Evolutionary conservation across 495 filamentous ascomycete genomes (phyloP).

Genomic region (Aspergillus homomorphus): DNA sequence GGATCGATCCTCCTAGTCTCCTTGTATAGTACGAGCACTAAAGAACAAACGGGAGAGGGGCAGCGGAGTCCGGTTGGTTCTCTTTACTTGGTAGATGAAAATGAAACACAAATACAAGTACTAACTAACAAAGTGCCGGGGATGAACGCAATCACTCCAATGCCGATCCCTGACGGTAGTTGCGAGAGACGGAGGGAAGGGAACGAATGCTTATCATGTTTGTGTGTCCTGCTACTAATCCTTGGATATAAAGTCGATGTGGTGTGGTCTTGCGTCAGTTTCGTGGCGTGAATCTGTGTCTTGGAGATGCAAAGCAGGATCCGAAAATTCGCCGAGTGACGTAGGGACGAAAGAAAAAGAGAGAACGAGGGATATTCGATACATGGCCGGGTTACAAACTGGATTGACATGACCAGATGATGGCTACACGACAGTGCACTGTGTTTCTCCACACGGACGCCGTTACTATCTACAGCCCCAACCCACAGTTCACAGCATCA

Average conservation of each 20-base stretch:
- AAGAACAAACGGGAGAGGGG: too few relatives aligned
- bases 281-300: neutral
- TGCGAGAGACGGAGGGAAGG: neutral
- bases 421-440: too few relatives aligned
- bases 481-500: neutral
- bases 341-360: neutral
- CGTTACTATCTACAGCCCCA: neutral
- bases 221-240: too few relatives aligned
- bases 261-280: neutral
- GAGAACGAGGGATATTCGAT: neutral
- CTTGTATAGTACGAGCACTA: too few relatives aligned
- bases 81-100: neutral
- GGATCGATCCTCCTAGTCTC: neutral
- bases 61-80: neutral
- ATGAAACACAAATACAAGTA: too few relatives aligned
- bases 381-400: neutral
- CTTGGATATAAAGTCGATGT: neutral
- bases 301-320: neutral
- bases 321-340: neutral
- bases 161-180: neutral
- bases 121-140: too few relatives aligned
- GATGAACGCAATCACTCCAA: neutral
- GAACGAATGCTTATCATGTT: neutral
- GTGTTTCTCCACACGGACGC: neutral
- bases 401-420: neutral